phyloP scores from a whole-genome alignment of 768 basidiomycete species.

The Suillus plorans region DNA sequence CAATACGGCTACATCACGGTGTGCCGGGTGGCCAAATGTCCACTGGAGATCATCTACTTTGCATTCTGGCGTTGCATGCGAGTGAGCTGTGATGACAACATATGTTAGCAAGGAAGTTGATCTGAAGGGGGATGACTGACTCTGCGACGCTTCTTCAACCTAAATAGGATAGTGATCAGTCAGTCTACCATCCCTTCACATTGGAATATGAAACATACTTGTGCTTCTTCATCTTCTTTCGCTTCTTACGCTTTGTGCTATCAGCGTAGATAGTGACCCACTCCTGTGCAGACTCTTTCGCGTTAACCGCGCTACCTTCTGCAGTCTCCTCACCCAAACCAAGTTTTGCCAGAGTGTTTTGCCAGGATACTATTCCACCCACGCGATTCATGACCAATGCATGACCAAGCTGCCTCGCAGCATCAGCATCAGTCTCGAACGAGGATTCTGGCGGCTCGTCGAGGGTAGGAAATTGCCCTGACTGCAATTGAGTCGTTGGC shows the following conservation, averaged over 20 bases:
- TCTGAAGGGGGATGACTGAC: conserved; percentile 42
- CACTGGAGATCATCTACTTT: conserved; percentile 20
- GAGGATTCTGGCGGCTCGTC: conserved; percentile 51
- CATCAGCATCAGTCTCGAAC: conserved; percentile 74
- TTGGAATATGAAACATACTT: conserved; percentile 56
- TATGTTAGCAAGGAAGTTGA: conserved; percentile 16
- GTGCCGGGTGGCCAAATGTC: not conserved
- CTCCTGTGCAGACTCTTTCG: conserved; percentile 54
- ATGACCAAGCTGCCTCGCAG: conserved; percentile 76
- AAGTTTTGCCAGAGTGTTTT: conserved; percentile 59
- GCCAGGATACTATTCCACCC: conserved; percentile 65
- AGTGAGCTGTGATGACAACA: conserved; percentile 39
- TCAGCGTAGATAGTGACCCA: conserved; percentile 72
- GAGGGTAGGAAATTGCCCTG: conserved; percentile 24
- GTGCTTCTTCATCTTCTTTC: conserved; percentile 97
- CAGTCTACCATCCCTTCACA: conserved; percentile 7
- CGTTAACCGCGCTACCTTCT: conserved; percentile 49
- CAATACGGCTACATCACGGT: not conserved
- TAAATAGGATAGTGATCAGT: conserved; percentile 26
- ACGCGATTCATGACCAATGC: conserved; percentile 68
- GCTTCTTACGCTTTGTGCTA: conserved; percentile 79
- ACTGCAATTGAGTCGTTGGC: conserved; percentile 28
- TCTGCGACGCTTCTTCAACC: conserved; percentile 89
- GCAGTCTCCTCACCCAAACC: conserved; percentile 57
- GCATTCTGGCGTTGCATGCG: conserved; percentile 34